Base-by-base conservation (phyloP, 768 basidiomycete genomes). In the Pisolithus tinctorius region DNA sequence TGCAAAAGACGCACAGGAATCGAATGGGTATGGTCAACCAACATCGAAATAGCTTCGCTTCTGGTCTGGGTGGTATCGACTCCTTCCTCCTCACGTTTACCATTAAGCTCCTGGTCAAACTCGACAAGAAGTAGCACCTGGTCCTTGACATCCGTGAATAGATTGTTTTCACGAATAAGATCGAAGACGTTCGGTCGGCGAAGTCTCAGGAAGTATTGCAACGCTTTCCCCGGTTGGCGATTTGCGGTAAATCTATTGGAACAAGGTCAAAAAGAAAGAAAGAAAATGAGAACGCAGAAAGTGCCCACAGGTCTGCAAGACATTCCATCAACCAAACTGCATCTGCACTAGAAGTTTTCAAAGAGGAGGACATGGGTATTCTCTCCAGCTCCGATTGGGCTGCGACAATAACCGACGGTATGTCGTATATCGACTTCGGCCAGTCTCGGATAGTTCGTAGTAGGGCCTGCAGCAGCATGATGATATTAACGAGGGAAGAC, bases 91-190 rank as follows among this genome's bases (percentile, higher is more conserved):
- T 73, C 63, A 23, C 77, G 73, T 62, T 78, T 80, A 57, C 81
- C 80, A 69, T 82, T 81, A 29, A 94, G 72, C 64, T 95, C 91
- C 51, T 89, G 84, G 60, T 97, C 95, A 55, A 98, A 98, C 62
- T 98, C 92, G 11, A 99, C 86, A 2, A 99, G 81, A 10, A 93
- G 74, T 3, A 96, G 72, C 16, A 89, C 93, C 68, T 96, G 93
- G 61, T 98, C 93, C 62, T 90, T 87, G 2, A 99, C 90, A 50
- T 90, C 91, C 23, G 93, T 89, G 67, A 96, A 99, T 6, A 99
- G 73, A 60, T 95, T 95, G 63, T 96, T 76, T 49, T 96, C 92
- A 34, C 87, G 77, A 59, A 99, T 96, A 50, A 99, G 83, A 53
- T 93, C 86, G 65, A 99, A 95, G 11, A 97, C 95, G 59, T 93